Conservation (phyloP, 2,329 filamentous ascomycete species). For the Sporothrix inflata region DNA sequence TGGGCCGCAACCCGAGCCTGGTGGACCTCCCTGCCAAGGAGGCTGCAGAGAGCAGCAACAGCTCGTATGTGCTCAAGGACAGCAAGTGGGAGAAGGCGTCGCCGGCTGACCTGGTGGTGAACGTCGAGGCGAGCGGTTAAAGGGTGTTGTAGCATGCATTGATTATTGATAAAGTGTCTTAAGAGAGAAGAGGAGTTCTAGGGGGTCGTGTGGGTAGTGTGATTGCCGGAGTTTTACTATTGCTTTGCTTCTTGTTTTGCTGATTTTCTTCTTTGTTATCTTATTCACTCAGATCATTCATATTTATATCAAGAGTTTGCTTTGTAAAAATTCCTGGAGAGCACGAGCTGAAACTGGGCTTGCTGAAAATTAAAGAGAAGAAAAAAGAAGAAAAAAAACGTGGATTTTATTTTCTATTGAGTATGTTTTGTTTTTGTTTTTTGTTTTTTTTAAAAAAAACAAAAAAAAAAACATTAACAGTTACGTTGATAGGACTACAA, state of each 20-base stretch:
- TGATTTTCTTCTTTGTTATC: neutral
- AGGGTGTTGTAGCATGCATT: neutral
- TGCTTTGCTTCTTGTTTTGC: neutral
- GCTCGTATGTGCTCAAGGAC: constrained; percentile 35
- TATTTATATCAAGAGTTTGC: too few species aligned
- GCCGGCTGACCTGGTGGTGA: constrained; percentile 31
- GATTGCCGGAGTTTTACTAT: neutral
- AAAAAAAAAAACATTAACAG: too few species aligned
- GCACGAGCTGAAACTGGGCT: too few species aligned
- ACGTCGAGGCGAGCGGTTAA: constrained; percentile 19
- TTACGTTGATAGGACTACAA: too few species aligned
- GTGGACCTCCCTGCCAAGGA: constrained; percentile 30
- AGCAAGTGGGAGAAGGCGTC: constrained; percentile 35
- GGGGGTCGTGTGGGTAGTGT: neutral
- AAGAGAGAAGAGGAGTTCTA: neutral
- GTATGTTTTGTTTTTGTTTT: too few species aligned
- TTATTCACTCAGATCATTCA: neutral
- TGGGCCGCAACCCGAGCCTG: constrained; percentile 35
- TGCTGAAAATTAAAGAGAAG: too few species aligned
- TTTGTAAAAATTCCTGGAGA: too few species aligned
- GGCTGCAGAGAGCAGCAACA: neutral
- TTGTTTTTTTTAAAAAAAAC: too few species aligned
- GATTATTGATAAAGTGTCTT: neutral
- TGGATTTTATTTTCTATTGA: too few species aligned
- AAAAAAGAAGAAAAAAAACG: too few species aligned